Evolutionary conservation across 768 basidiomycete genomes (phyloP).

Genomic region (Punctularia strigosozonata): DNA sequence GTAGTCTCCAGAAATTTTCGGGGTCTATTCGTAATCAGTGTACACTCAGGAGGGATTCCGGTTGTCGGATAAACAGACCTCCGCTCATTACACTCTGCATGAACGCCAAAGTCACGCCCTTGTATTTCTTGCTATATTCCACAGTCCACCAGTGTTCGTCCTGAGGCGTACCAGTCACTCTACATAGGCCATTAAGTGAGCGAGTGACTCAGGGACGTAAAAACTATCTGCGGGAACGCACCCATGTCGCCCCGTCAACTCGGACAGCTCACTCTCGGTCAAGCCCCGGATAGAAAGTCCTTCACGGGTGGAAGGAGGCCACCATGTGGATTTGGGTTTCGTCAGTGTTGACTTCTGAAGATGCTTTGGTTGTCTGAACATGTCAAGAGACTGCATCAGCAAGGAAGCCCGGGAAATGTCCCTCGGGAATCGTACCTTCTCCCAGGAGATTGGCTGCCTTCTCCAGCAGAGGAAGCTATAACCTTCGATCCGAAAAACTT

Average conservation of each 20-base stretch:
- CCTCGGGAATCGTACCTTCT: no score
- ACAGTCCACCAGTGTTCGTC: constrained; percentile 86
- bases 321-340: constrained; percentile 67
- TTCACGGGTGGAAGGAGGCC: constrained; percentile 53
- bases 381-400: background rate
- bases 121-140: constrained; percentile 78
- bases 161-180: constrained; percentile 9
- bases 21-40: constrained; percentile 38
- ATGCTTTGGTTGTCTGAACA: no score
- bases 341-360: constrained; percentile 68
- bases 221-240: no score
- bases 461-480: constrained; percentile 33
- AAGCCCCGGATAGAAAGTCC: constrained; percentile 59
- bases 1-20: constrained; percentile 61
- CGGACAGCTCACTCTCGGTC: constrained; percentile 38
- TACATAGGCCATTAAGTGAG: no score
- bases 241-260: constrained; percentile 26
- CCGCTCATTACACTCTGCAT: constrained; percentile 73
- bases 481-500: constrained; percentile 92
- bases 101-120: constrained; percentile 69
- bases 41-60: background rate
- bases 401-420: background rate
- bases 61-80: constrained; percentile 35
- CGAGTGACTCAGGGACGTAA: no score
- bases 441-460: constrained; percentile 29